These are phyloP conservation scores for Dioscorea cayenensis DNA, from an alignment of 116 monocot species.

Conservation along the genomic window DNA sequence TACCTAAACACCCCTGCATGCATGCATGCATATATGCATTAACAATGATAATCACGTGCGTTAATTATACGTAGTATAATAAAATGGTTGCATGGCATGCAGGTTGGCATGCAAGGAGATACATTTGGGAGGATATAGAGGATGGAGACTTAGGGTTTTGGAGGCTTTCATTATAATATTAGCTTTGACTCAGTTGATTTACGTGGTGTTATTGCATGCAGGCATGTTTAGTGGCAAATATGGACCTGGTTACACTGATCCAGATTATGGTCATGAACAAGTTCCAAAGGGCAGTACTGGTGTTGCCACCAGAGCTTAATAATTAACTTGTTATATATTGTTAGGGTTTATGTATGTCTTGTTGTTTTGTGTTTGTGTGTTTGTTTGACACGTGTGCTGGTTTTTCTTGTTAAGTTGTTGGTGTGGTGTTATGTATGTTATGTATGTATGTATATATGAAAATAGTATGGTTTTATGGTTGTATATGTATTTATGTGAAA, in stretches of 20 bases:
- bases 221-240: slow-evolving; percentile 47
- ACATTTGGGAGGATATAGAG: slow-evolving; percentile 33
- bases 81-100: neutral
- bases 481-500: no score
- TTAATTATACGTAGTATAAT: no score
- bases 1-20: neutral
- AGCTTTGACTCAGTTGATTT: slow-evolving; percentile 47
- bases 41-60: no score
- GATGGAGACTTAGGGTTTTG: slow-evolving; percentile 46
- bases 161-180: slow-evolving; percentile 41
- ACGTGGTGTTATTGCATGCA: slow-evolving; percentile 34
- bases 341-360: no score
- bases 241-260: slow-evolving; percentile 35
- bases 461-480: no score
- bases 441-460: no score
- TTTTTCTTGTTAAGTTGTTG: no score
- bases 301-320: neutral
- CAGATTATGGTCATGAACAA: slow-evolving; percentile 7
- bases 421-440: no score
- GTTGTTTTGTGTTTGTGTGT: no score
- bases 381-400: no score
- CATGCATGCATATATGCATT: no score
- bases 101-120: slow-evolving; percentile 76
- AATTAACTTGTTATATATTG: no score
- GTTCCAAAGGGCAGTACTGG: neutral